Evolutionary conservation across 2,329 filamentous ascomycete species (phyloP), one percentile per base, ranked within the genome.

Genomic region (Botrytis byssoidea): DNA sequence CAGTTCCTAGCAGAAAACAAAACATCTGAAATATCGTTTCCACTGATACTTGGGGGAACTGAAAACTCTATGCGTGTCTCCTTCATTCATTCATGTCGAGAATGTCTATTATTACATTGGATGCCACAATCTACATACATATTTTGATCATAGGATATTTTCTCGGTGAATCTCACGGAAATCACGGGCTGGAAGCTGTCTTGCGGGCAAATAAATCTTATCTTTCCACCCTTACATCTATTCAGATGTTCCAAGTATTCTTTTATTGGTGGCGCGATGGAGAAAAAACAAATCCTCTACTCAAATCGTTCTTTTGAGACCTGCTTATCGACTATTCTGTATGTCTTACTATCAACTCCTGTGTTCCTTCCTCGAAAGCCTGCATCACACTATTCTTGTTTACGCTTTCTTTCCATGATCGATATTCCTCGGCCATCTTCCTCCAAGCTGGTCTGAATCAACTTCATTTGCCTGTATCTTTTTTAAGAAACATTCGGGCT

Each of bases 211-310:
- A 37, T 20, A 25, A 61, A 37, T 40, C 25, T 42, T 40, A 20
- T 64, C 61, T 64, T 22, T 12, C 16, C 42, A n/a, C 48, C 66
- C 66, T 68, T 68, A 32, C 66, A 57, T 68, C 3, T 25, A 57
- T 68, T 42, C 6, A 25, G n/a, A 57, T 57, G 29, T 32, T 68
- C 16, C 48, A 57, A 42, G 35, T 16, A 22, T n/a, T 4, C 8
- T 40, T 20, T 25, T 68, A 68, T 68, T 68, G 66, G 66, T 68
- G 66, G 66, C 48, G 66, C 29, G 18, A 63, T n/a, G 35, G 37
- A 8, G 14, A 29, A 55, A 51, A 68, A 67, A 14, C 16, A 65
- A 65, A 67, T 29, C 20, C 18, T 51, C 32, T 55, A 16, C 25
- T 29, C 37, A 10, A 29, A 64, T 64, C 25, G 2, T 55, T 40